Percentiles rank a stretch among this genome's conserved stretches.
Evolutionary conservation across 2,329 filamentous ascomycete genomes (phyloP).

Genomic region (Fusarium sublunatum): DNA sequence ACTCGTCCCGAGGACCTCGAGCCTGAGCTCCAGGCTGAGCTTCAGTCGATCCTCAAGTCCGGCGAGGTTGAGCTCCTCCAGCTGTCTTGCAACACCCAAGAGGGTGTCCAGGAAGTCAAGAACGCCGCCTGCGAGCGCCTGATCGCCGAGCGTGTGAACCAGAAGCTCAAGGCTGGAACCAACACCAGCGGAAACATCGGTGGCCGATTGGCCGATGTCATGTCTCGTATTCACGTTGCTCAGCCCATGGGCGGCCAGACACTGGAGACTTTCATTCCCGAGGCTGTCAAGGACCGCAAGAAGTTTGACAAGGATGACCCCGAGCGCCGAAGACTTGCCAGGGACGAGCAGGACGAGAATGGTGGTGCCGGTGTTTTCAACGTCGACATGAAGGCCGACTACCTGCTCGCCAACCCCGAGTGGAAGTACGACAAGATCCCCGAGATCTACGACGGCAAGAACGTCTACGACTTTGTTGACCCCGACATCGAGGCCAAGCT

Average conservation of each 20-base stretch:
- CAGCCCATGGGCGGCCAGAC: conserved; percentile 84
- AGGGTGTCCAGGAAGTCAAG: conserved; percentile 94
- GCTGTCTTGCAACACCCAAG: conserved; percentile 92
- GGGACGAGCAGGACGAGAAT: conserved; percentile 90
- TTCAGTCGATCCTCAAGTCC: conserved; percentile 83
- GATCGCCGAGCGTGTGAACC: conserved; percentile 90
- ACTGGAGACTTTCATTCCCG: conserved; percentile 88
- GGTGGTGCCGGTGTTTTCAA: conserved; percentile 97
- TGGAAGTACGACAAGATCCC: conserved; percentile 98
- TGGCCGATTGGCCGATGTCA: conserved; percentile 86
- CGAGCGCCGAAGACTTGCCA: conserved; percentile 81
- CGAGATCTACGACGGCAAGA: conserved; percentile 94
- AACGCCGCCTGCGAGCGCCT: conserved; percentile 94
- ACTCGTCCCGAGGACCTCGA: conserved; percentile 88
- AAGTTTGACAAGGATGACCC: conserved; percentile 94
- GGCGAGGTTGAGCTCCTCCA: conserved; percentile 93
- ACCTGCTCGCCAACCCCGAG: conserved; percentile 85
- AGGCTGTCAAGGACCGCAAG: conserved; percentile 80
- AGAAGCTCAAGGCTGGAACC: conserved; percentile 95
- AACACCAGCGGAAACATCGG: conserved; percentile 79
- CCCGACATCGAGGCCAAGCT: conserved; percentile 96
- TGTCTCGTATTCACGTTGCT: conserved; percentile 97
- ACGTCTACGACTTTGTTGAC: conserved; percentile 97
- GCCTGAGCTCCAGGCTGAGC: conserved; percentile 77
- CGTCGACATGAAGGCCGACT: conserved; percentile 89